Percentiles rank a stretch among this genome's conserved stretches.
Evolutionary conservation across 1,284 basidiomycete genomes (phyloP).

Genomic region (Apiotrichum gracile): DNA sequence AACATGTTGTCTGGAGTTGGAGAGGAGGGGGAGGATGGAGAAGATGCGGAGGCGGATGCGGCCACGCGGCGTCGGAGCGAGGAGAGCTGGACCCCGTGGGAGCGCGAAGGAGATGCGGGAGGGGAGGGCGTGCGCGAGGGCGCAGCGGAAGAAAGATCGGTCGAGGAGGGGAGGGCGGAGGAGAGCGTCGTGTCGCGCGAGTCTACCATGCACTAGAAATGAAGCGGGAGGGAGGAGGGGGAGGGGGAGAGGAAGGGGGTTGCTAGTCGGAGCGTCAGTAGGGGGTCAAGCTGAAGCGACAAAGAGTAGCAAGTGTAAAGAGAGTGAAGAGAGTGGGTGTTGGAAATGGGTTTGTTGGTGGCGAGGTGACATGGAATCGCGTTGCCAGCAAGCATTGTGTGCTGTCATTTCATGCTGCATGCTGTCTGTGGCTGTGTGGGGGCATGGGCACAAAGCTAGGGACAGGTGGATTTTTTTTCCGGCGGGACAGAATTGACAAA

Average conservation of each 20-base stretch:
- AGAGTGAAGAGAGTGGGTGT: no score
- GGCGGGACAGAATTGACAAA: no score
- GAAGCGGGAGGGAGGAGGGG: not conserved
- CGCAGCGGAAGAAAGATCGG: not conserved
- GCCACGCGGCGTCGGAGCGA: not conserved
- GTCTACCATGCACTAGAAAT: not conserved
- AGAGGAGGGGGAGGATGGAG: not conserved
- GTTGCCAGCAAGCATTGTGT: no score
- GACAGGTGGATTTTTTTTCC: no score
- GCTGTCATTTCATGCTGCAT: no score
- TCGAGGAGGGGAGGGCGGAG: not conserved
- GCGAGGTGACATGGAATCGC: no score
- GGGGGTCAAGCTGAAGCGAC: no score
- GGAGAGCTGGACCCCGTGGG: not conserved
- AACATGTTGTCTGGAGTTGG: constrained; percentile 29
- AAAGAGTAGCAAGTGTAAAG: no score
- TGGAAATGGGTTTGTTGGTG: no score
- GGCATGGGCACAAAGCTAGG: no score
- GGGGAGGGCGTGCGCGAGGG: not conserved
- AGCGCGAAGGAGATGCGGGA: not conserved
- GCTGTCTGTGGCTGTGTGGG: no score
- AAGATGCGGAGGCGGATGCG: not conserved
- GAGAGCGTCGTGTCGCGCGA: not conserved
- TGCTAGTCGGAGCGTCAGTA: not conserved
- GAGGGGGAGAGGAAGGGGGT: not conserved